Base-by-base conservation (phyloP, 163 green algal species). In the Chlorella variabilis region DNA sequence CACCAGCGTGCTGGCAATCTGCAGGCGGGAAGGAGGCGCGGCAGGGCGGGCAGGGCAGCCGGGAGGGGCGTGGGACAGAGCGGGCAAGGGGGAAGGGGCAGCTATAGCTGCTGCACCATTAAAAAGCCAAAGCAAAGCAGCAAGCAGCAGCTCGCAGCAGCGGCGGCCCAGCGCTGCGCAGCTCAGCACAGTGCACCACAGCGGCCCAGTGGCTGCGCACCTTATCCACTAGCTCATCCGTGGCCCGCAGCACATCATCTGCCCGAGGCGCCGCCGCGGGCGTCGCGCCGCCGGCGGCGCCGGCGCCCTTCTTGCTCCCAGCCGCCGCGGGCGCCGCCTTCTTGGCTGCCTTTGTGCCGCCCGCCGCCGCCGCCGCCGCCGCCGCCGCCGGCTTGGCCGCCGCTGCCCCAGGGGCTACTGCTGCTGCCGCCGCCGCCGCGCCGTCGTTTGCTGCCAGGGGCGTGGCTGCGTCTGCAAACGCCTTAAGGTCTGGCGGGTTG, bases 401-500 rank as follows among this genome's bases (percentile, higher is more conserved):
- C 31, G 54, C 66, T 34, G 69, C 66, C 70, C 65, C 67, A 21
- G 77, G 54, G 41, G 74, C 71, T 29, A 76, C 87, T 39, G 84
- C 76, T 62, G 71, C 65, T 62, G 48, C 56, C 36, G 85, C 81
- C 69, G 81, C 84, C 49, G 62, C 48, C 27, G 76, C 51, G 63
- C 29, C 67, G 42, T 82, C 68, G 69, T 85, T 78, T 34, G 49
- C 27, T 21, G 42, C 70, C 27, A 80, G 42, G 1, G 70, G 61
- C 13, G 56, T 33, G 6, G 68, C 49, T 38, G 51, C 69, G n/a
- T 91, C 87, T 0, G 87, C 56, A 41, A 81, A 25, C 36, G 63
- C 34, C 80, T 91, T 90, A 2, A 94, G 77, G 82, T 94, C 91
- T 54, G 91, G 91, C 41, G 91, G 91, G 77, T 94, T 92, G 62